Percentiles rank a stretch among this genome's conserved stretches.
These are phyloP conservation scores for Diaporthe eres DNA, from an alignment of 2,329 filamentous ascomycete species.

Conservation along the genomic window DNA sequence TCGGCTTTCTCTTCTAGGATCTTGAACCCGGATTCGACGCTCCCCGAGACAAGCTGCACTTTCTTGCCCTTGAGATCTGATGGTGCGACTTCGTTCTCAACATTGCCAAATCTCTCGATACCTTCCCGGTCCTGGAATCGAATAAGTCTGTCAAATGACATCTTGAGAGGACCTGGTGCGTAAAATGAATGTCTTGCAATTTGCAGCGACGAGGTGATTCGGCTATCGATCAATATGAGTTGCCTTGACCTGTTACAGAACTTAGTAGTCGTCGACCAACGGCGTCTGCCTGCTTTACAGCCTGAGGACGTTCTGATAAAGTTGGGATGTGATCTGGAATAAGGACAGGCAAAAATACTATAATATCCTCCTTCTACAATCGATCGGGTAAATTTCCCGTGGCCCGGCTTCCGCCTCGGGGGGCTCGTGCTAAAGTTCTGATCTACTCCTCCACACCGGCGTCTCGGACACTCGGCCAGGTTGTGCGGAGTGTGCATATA, in stretches of 20 bases:
- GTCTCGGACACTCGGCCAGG: neutral
- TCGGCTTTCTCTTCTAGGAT: neutral
- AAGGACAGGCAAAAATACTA: neutral
- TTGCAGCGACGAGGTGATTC: neutral
- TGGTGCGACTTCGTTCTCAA: neutral
- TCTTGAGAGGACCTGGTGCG: neutral
- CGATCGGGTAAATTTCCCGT: neutral
- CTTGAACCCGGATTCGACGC: neutral
- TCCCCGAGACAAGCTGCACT: neutral
- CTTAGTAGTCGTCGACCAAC: neutral
- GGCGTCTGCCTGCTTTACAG: neutral
- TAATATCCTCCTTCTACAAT: accelerated
- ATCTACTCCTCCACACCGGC: neutral
- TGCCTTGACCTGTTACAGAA: neutral
- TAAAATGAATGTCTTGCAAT: neutral
- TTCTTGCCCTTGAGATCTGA: neutral
- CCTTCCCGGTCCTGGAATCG: neutral
- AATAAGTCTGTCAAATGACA: slow-evolving; percentile 1
- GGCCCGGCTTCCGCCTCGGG: neutral
- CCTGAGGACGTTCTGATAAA: neutral
- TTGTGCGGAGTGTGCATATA: slow-evolving; percentile 1
- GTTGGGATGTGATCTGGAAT: neutral
- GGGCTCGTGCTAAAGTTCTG: no score
- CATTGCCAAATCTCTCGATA: neutral
- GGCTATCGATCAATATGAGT: neutral